These are phyloP conservation scores for Omphalotus guepiniiformis DNA, from an alignment of 768 basidiomycete genomes.

Conservation along the genomic window DNA sequence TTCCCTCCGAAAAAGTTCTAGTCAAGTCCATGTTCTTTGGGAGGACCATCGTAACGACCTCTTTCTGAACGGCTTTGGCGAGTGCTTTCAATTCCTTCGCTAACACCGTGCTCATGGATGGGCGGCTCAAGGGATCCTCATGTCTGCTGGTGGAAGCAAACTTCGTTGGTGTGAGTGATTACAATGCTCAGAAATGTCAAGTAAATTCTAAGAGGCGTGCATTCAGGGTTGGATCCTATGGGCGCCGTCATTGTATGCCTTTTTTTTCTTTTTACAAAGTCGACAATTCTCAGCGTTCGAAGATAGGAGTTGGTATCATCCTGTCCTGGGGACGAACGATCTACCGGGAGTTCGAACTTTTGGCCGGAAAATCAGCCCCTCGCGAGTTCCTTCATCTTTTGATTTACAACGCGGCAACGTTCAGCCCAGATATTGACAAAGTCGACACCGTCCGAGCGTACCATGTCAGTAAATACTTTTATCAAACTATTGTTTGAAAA, in stretches of 20 bases:
- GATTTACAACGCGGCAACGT: slow-evolving; percentile 90
- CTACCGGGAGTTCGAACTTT: slow-evolving; percentile 74
- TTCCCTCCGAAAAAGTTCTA: slow-evolving; percentile 72
- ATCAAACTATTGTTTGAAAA: no score
- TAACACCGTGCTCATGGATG: no score
- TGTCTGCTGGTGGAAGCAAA: slow-evolving; percentile 80
- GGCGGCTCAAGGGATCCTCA: no score
- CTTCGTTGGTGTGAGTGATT: slow-evolving; percentile 67
- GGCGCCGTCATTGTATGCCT: slow-evolving; percentile 68
- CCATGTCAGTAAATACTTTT: no score
- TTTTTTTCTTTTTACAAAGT: neutral
- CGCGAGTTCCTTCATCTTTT: slow-evolving; percentile 87
- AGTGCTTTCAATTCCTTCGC: no score
- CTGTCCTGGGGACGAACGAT: slow-evolving; percentile 73
- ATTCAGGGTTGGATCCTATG: slow-evolving; percentile 66
- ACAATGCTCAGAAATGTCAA: neutral
- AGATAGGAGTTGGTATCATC: slow-evolving; percentile 83
- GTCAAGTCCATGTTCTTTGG: slow-evolving; percentile 94
- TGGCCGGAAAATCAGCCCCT: slow-evolving; percentile 91
- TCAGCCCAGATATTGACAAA: slow-evolving; percentile 79
- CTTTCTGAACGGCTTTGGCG: slow-evolving; percentile 79
- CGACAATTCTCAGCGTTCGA: slow-evolving; percentile 2
- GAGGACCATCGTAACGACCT: slow-evolving; percentile 94
- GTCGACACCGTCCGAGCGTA: slow-evolving; percentile 93
- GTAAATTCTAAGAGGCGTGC: neutral